Evolutionary conservation across 208 protist species (phyloP), one percentile per base, ranked within the genome.

Genomic region (Novymonas esmeraldas): DNA sequence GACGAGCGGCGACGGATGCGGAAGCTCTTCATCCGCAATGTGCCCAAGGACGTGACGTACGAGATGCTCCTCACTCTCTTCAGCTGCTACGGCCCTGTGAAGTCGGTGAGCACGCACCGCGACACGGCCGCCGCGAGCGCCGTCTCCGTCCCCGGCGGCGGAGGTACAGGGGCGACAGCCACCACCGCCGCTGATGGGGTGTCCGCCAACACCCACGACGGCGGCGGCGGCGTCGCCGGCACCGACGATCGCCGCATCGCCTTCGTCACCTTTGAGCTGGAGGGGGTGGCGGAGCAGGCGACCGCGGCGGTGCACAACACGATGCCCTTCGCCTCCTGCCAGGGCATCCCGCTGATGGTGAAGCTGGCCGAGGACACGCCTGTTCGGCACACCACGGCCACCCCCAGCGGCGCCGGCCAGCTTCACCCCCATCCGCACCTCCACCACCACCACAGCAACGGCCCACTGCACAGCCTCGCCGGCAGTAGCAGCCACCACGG

Each of bases 11-110:
- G 55, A 33, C 68, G 74, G 31, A 90, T 92, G 42, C 68, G 69
- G 6, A 95, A 95, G 70, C 70, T 95, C n/a, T 95, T 95, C 58
- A 79, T 95, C 28, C 86, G 90, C 38, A 95, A 95, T 68, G 82
- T 95, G 14, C 90, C 89, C 9, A 60, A 75, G 16, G 75, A 89
- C 33, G 73, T 90, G 9, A 87, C 73, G 10, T 31, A 70, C 36
- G 61, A 60, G 22, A 74, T 73, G 52, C 72, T 95, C 31, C 20
- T 34, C 29, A 34, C 69, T 13, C 62, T 90, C 45, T 92, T 92
- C 46, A 50, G 16, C n/a, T 38, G 24, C 16, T 90, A 79, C 48
- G 88, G 88, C 18, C 64, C 66, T 22, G 73, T 94, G 1, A 75
- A 76, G 46, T 62, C 54, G 9, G 73, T 94, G n/a, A 79, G 70